phyloP scores from a whole-genome alignment of 768 basidiomycete genomes.

The Mycena belliarum region DNA sequence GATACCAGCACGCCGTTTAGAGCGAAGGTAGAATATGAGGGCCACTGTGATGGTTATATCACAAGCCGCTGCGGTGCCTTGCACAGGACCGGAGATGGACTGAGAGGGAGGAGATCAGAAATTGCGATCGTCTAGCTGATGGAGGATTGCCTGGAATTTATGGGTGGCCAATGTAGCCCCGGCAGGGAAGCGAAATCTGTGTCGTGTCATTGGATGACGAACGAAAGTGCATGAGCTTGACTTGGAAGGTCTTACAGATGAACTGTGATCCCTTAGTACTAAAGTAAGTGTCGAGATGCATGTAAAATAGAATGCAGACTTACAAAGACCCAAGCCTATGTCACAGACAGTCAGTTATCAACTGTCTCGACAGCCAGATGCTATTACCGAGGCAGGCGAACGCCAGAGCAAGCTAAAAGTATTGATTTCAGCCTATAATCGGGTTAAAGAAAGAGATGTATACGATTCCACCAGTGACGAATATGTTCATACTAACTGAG shows the following conservation, averaged over 20 bases:
- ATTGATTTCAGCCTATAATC: background rate
- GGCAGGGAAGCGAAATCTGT: conserved; percentile 8
- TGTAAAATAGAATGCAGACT: background rate
- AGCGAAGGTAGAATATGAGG: conserved; percentile 8
- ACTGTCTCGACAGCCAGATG: background rate
- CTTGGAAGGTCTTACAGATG: background rate
- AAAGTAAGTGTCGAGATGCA: background rate
- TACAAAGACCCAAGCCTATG: conserved; percentile 8
- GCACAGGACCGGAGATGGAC: conserved; percentile 8
- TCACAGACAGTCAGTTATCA: background rate
- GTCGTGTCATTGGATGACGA: background rate
- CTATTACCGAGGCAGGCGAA: background rate
- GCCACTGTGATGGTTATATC: conserved; percentile 7
- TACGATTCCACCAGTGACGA: background rate
- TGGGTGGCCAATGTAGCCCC: background rate
- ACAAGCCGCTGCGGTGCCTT: conserved; percentile 8
- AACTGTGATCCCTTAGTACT: conserved; percentile 7
- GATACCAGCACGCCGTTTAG: background rate
- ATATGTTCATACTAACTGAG: conserved; percentile 1
- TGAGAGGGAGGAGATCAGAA: background rate
- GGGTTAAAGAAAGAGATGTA: background rate
- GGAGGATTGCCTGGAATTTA: background rate
- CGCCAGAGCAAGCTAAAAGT: background rate
- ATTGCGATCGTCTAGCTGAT: background rate
- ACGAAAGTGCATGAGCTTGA: background rate